Evolutionary conservation across 208 protist species (phyloP), one percentile per base, ranked within the genome.

Genomic region (Polymyxa betae): DNA sequence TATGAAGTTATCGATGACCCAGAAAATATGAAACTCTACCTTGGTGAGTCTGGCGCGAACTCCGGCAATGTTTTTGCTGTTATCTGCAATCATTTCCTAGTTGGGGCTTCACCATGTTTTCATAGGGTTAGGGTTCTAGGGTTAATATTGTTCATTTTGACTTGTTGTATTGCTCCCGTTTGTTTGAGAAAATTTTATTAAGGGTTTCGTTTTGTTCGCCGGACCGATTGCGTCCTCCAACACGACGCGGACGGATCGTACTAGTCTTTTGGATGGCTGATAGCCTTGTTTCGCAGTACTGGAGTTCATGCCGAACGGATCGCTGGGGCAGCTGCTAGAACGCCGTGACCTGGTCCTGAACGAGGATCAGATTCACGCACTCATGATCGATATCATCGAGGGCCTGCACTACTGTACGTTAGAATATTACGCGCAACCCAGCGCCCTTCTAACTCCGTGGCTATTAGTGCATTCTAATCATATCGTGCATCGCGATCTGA

Each of bases 1-100:
- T 82, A 40, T 43, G 72, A 82, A n/a, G 72, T 82, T 43, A 82
- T 82, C 72, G 72, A 82, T n/a, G 72, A 82, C 72, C 72, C 72
- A 43, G 5, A 38, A 35, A 82, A n/a, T n/a, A n/a, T 38, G 5
- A 5, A 43, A 43, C 72, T 82, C n/a, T 82, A 82, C n/a, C 40
- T 82, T 16, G 72, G 72, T 82, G 5, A 12, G 40, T n/a, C 16
- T 5, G 5, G 49, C 49, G 49, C 49, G 49, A 29, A 60, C 24
- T 60, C 49, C 49, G 49, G 24, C 49, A 60, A 60, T 60, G 49
- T 60, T n/a, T n/a, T n/a, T n/a, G n/a, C n/a, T n/a, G n/a, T n/a
- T n/a, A n/a, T n/a, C n/a, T n/a, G n/a, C n/a, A n/a, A n/a, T n/a
- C n/a, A n/a, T n/a, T n/a, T n/a, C n/a, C n/a, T n/a, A n/a, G n/a